A percentile compares a stretch with the other conserved stretches of the same genome.
phyloP scores from a whole-genome alignment of 257 asterid species.

The Verbena officinalis region DNA sequence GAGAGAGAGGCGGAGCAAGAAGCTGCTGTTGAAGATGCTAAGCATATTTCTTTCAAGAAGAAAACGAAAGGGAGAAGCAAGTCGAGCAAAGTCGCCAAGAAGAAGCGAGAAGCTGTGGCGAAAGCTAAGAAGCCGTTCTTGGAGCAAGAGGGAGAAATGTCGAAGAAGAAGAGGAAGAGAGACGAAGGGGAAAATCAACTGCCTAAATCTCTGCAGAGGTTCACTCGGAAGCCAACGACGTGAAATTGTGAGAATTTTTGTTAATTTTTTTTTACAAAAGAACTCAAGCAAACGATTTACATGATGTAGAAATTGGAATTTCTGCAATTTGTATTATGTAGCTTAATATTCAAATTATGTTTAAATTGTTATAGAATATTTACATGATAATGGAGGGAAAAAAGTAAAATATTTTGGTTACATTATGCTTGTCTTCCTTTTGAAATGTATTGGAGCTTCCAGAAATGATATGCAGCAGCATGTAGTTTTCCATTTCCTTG shows the following conservation, averaged over 20 bases:
- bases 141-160: conserved; percentile 44
- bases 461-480: no score
- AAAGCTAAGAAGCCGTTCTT: conserved; percentile 68
- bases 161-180: conserved; percentile 63
- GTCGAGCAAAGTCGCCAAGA: conserved; percentile 73
- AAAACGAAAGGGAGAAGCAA: conserved; percentile 93
- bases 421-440: no score
- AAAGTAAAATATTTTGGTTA: no score
- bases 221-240: conserved; percentile 49
- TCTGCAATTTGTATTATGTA: no score
- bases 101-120: conserved; percentile 68
- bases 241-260: conserved; percentile 3
- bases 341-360: no score
- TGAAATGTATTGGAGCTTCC: no score
- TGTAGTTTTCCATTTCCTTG: no score
- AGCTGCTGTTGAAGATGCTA: conserved; percentile 68
- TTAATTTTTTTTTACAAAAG: not conserved
- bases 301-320: no score
- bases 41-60: conserved; percentile 53
- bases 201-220: conserved; percentile 72
- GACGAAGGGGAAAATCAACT: conserved; percentile 48
- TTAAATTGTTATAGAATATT: no score
- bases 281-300: no score
- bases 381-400: no score
- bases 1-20: conserved; percentile 68